Conservation (phyloP, 176 grass and related monocot species). For the Lolium rigidum region DNA sequence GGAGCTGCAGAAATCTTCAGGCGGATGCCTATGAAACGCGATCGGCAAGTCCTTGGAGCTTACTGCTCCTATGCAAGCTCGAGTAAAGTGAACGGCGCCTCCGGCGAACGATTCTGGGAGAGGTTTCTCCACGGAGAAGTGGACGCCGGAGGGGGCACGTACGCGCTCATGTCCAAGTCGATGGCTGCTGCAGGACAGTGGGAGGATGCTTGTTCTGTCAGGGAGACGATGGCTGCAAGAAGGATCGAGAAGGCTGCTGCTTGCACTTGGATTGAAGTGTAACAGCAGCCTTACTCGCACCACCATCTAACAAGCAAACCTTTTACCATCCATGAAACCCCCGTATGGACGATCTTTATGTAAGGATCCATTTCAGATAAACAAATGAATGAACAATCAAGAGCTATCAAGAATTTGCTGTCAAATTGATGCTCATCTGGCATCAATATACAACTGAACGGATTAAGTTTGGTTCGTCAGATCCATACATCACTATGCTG, state of each 20-base stretch:
- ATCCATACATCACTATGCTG: not conserved
- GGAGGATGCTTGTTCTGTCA: slow-evolving; percentile 47
- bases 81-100: not conserved
- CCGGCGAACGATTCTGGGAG: slow-evolving; percentile 26
- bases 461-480: not conserved
- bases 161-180: slow-evolving; percentile 49
- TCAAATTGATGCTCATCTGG: not conserved
- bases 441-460: not conserved
- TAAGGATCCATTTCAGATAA: not conserved
- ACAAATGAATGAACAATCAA: not conserved
- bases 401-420: not conserved
- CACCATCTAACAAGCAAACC: not conserved
- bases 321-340: not conserved
- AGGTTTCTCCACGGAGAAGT: slow-evolving; percentile 32
- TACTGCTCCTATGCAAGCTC: slow-evolving; percentile 32
- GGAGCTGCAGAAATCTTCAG: slow-evolving; percentile 23
- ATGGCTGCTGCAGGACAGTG: slow-evolving; percentile 57
- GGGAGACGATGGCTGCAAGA: slow-evolving; percentile 42
- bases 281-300: not conserved
- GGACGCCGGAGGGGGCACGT: slow-evolving; percentile 43
- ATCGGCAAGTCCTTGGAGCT: slow-evolving; percentile 42
- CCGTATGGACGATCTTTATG: not conserved
- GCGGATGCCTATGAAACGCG: slow-evolving; percentile 30
- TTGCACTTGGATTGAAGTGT: slow-evolving; percentile 43
- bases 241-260: slow-evolving; percentile 38